Evolutionary conservation across 78 protist genomes (phyloP).

Genomic region (Dictyostelium capitatum): DNA sequence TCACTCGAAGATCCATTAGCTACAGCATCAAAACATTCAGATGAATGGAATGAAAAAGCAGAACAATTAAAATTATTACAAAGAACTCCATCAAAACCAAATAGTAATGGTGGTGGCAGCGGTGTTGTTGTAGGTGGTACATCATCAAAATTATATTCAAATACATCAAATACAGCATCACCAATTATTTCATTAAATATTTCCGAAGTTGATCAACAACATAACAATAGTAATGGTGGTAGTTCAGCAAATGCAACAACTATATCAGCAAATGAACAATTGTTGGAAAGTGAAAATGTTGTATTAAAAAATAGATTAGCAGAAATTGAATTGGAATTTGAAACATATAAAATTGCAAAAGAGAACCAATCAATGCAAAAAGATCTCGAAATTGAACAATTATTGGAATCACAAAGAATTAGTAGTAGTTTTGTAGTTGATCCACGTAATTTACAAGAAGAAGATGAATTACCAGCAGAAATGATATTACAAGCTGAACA

Average conservation of each 20-base stretch:
- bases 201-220: neutral
- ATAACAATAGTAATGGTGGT: too few relatives aligned
- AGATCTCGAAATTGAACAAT: neutral
- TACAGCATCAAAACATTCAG: neutral
- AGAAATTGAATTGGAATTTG: constrained; percentile 24
- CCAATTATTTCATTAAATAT: constrained; percentile 9
- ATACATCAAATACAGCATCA: neutral
- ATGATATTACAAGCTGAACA: constrained; percentile 78
- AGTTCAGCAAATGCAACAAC: neutral
- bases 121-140: neutral
- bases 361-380: constrained; percentile 7
- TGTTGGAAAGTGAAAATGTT: neutral
- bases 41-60: constrained; percentile 66
- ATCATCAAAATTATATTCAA: neutral
- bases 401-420: constrained; percentile 3
- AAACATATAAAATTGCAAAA: constrained; percentile 4
- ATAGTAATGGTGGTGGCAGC: neutral
- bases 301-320: neutral
- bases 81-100: constrained; percentile 45
- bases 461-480: constrained; percentile 63
- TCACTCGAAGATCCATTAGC: neutral
- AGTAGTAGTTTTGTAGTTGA: constrained; percentile 26
- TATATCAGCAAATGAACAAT: neutral
- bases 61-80: constrained; percentile 65
- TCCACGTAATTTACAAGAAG: neutral